phyloP scores from a whole-genome alignment of 176 grass and related monocot species.

The Echinochloa phyllopogon region DNA sequence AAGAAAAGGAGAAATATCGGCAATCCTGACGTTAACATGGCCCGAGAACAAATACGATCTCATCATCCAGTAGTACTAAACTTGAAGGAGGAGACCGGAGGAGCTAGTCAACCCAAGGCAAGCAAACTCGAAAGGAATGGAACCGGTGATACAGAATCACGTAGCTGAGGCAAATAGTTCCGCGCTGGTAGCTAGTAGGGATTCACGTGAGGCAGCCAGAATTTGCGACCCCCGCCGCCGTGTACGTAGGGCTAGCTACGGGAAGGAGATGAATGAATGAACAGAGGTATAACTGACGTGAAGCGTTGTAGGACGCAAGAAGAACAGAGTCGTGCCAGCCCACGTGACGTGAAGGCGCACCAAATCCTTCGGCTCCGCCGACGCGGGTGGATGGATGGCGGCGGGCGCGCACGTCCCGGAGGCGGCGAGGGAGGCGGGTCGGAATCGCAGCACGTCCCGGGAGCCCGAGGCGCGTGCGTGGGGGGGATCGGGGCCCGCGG shows the following conservation, averaged over 20 bases:
- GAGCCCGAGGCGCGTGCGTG: too few relatives aligned
- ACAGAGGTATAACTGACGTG: not conserved
- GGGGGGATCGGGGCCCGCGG: not conserved
- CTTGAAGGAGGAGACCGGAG: not conserved
- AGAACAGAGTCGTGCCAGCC: not conserved
- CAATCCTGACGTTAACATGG: not conserved
- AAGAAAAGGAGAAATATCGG: not conserved
- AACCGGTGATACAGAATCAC: not conserved
- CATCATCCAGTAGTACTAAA: not conserved
- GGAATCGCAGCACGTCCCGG: constrained; percentile 18
- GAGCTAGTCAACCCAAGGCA: not conserved
- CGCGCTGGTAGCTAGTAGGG: not conserved
- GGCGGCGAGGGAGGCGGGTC: not conserved
- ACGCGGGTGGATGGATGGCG: not conserved
- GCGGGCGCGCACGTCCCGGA: not conserved
- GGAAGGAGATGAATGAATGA: not conserved
- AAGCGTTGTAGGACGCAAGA: not conserved
- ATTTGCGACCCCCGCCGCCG: not conserved
- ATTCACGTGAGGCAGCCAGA: not conserved
- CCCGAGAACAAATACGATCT: not conserved
- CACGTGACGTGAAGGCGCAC: constrained; percentile 10
- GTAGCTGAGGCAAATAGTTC: not conserved
- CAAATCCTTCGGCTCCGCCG: not conserved
- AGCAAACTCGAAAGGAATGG: not conserved
- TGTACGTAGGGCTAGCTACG: not conserved